Conservation (phyloP, 257 asterid genomes). For the Nicotiana sylvestris region DNA sequence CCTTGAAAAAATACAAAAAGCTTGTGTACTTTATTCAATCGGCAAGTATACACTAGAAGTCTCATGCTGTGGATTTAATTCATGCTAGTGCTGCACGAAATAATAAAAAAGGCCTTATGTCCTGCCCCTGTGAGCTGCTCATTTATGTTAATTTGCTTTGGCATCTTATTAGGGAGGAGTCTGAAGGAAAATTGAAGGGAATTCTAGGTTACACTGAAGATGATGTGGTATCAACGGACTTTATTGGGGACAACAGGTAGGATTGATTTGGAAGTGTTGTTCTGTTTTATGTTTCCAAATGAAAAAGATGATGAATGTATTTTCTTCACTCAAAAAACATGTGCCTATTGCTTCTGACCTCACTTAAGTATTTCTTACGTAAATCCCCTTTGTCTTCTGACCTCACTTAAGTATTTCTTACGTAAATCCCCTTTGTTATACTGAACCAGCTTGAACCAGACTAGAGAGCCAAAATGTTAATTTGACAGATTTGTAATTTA, state of each 20-base stretch:
- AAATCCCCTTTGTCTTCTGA: background rate
- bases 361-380: background rate
- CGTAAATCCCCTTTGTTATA: background rate
- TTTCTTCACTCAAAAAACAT: background rate
- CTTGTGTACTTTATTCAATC: background rate
- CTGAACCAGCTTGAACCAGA: background rate
- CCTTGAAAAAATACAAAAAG: background rate
- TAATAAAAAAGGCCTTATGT: background rate
- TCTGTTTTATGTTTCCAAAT: background rate
- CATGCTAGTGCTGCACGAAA: background rate
- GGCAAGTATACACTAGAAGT: background rate
- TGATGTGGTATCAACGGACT: conserved; percentile 87
- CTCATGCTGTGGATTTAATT: background rate
- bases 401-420: background rate
- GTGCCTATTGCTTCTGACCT: background rate
- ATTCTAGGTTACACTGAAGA: conserved; percentile 89
- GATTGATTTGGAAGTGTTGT: background rate
- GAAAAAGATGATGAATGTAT: background rate
- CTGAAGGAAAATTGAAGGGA: conserved; percentile 76
- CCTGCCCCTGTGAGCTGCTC: background rate
- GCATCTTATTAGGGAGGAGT: conserved; percentile 51
- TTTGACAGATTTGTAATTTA: background rate
- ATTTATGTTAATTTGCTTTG: background rate
- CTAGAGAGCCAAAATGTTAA: background rate
- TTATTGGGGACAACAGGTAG: conserved; percentile 82